Conservation (phyloP, 1,139 yeast species). For the Blastobotrys petasosporus region DNA sequence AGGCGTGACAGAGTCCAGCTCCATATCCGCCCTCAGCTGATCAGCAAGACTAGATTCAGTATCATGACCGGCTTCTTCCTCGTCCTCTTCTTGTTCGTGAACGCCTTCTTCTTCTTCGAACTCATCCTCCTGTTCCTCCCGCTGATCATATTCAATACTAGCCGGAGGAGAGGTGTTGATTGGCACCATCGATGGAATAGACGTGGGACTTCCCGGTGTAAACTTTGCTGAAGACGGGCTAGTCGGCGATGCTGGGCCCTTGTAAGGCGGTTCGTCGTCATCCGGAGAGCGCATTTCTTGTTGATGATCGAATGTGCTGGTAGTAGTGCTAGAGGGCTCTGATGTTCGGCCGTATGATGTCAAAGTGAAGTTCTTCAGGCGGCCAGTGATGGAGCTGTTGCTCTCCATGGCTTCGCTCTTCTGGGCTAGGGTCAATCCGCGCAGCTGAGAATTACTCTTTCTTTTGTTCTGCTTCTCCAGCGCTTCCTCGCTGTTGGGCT, state of each 20-base stretch:
- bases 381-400: slow-evolving; percentile 3
- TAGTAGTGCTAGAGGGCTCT: too few species aligned
- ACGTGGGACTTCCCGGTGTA: too few species aligned
- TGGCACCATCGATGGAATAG: too few species aligned
- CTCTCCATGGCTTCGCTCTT: not conserved
- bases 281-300: too few species aligned
- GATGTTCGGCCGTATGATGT: too few species aligned
- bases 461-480: slow-evolving; percentile 1
- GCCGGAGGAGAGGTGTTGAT: not conserved
- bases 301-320: too few species aligned
- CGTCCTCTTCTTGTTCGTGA: slow-evolving; percentile 1
- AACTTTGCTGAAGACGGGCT: too few species aligned
- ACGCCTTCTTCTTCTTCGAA: not conserved
- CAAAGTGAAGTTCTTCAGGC: slow-evolving; percentile 5
- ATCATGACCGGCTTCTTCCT: not conserved
- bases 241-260: too few species aligned
- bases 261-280: too few species aligned
- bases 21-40: slow-evolving; percentile 6
- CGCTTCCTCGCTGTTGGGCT: slow-evolving; percentile 1
- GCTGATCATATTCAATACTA: not conserved
- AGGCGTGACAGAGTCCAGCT: slow-evolving; percentile 2
- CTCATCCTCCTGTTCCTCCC: not conserved
- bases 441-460: not conserved
- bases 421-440: slow-evolving; percentile 4
- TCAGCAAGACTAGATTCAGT: slow-evolving; percentile 1